Evolutionary conservation across 1,284 basidiomycete species (phyloP).

Genomic region (Puccinia coronata): DNA sequence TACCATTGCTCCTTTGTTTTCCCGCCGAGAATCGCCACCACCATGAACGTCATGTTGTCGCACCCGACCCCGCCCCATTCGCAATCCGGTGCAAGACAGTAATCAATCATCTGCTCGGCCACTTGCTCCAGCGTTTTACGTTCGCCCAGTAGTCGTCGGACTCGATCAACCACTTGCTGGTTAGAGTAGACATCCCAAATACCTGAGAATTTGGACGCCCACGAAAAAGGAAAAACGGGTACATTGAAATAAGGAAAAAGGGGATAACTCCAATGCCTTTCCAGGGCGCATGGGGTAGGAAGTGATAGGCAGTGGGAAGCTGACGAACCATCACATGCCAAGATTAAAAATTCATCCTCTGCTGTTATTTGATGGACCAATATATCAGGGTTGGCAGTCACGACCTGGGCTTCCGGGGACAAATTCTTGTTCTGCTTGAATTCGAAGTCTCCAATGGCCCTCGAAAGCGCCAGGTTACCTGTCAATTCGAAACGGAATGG

Average conservation of each 20-base stretch:
- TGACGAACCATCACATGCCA: conserved; percentile 88
- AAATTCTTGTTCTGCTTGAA: conserved; percentile 92
- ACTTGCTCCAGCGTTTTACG: conserved; percentile 78
- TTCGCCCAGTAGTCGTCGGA: conserved; percentile 78
- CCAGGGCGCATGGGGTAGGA: background rate
- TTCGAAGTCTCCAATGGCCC: conserved; percentile 96
- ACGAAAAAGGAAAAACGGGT: conserved; percentile 50
- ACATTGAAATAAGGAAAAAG: no score
- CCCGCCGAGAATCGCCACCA: conserved; percentile 83
- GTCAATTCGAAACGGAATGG: conserved; percentile 34
- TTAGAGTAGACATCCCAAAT: conserved; percentile 98
- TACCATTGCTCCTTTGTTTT: conserved; percentile 91
- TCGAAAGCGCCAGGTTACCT: conserved; percentile 94
- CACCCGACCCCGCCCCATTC: conserved; percentile 93
- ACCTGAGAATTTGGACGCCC: conserved; percentile 63
- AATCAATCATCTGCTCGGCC: conserved; percentile 85
- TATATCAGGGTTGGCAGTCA: conserved; percentile 92
- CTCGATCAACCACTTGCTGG: conserved; percentile 88
- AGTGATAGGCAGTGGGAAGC: background rate
- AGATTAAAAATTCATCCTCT: conserved; percentile 92
- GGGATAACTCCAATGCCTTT: background rate
- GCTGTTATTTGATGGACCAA: conserved; percentile 74
- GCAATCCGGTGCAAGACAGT: conserved; percentile 90
- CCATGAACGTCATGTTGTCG: conserved; percentile 97
- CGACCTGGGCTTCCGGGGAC: conserved; percentile 85